Evolutionary conservation across 1,284 basidiomycete species (phyloP).

Genomic region (Sanghuangporus baumii): DNA sequence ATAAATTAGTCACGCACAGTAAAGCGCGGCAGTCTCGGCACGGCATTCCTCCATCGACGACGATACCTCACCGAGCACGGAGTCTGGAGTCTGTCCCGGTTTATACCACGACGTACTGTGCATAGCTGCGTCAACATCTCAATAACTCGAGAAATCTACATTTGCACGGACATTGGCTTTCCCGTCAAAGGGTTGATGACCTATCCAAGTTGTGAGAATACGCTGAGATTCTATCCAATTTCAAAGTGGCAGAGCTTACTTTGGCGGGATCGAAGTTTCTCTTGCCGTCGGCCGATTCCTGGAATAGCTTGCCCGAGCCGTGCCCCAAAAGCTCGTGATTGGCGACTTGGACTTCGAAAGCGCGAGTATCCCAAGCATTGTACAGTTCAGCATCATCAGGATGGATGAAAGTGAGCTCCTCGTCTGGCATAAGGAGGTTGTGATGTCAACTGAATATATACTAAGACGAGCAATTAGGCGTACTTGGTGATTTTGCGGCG

Average conservation of each 20-base stretch:
- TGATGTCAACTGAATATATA: neutral
- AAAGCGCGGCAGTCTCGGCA: conserved; percentile 77
- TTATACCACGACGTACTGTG: conserved; percentile 61
- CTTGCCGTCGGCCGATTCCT: conserved; percentile 66
- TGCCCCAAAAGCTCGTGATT: conserved; percentile 81
- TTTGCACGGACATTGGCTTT: conserved; percentile 56
- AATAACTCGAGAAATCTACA: neutral
- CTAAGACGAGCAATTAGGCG: conserved; percentile 2
- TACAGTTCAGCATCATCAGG: conserved; percentile 65
- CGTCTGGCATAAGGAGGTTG: conserved; percentile 39
- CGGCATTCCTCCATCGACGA: conserved; percentile 87
- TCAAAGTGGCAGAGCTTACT: conserved; percentile 26
- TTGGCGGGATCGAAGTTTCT: conserved; percentile 74
- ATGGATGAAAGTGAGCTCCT: conserved; percentile 75
- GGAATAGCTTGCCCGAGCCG: conserved; percentile 75
- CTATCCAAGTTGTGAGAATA: conserved; percentile 29
- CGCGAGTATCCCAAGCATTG: conserved; percentile 67
- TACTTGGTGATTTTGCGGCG: conserved; percentile 79
- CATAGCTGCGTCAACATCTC: conserved; percentile 40
- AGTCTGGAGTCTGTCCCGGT: conserved; percentile 72
- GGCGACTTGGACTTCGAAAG: conserved; percentile 82
- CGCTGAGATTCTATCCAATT: conserved; percentile 4
- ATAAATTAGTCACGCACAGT: conserved; percentile 39
- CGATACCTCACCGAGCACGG: conserved; percentile 77
- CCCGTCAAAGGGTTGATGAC: conserved; percentile 81